Evolutionary conservation across 2,329 filamentous ascomycete species (phyloP), one percentile per base, ranked within the genome.

Genomic region (Tricladium varicosporioides): DNA sequence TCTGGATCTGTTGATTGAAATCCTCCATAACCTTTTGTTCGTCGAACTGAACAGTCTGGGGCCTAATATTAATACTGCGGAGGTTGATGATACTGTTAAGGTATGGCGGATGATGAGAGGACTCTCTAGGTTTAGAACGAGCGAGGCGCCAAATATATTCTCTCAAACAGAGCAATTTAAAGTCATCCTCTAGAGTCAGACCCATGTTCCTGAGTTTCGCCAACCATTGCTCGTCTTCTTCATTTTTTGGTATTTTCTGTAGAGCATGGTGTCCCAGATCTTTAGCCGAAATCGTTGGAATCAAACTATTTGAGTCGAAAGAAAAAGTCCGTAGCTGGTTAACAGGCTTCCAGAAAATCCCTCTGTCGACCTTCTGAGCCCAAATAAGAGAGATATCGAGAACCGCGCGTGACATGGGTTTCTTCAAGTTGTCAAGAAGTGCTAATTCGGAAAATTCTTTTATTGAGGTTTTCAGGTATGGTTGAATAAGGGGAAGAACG

Each of bases 161-260:
- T 56, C 90, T 81, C 10, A 99, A 78, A 5, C 87, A 89, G 36
- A 97, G 76, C 2, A 99, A 76, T 71, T 99, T 97, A 69, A 89
- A 84, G 63, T 99, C 94, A 64, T 99, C 93, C 46, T 97, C 92
- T 1, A 79, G 69, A 1, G 80, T 77, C 77, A 99, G 84, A 0
- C 94, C 94, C 44, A 96, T 84, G 62, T 91, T 96, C 51, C 89
- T 84, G 48, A 99, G 75, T 62, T 91, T 88, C 13, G 83, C 79
- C n/a, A 99, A 77, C 92, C 94, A 97, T 64, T 92, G 85, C 60
- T 97, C 92, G 69, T 99, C 94, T 71, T 97, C 93, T 8, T 96
- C 92, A 63, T 92, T 96, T 68, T 86, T 92, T 0, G 82, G 75
- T 2, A 89, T 75, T 63, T 83, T 85, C 61, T 78, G 80, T 27